Evolutionary conservation across 257 asterid genomes (phyloP).

Genomic region (Rubia yunnanensis): DNA sequence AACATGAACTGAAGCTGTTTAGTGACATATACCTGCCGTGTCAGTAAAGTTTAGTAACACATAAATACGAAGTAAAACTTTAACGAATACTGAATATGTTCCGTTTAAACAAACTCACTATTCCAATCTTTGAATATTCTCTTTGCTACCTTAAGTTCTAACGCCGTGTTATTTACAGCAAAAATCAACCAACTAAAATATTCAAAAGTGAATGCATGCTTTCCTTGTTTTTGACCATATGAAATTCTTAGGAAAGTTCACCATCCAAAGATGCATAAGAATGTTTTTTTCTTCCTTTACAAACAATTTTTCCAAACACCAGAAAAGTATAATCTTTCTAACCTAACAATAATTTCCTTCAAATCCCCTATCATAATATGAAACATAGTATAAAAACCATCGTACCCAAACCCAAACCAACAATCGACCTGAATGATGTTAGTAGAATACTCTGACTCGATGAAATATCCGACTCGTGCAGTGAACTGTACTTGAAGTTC

Average conservation of each 20-base stretch:
- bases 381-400: constrained; percentile 16
- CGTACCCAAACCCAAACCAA: constrained; percentile 12
- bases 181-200: no score
- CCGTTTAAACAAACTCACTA: no score
- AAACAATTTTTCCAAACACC: neutral
- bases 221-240: no score
- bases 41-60: no score
- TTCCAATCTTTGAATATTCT: no score
- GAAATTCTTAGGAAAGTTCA: constrained; percentile 2
- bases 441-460: constrained; percentile 37
- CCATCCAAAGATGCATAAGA: constrained; percentile 12
- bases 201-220: neutral
- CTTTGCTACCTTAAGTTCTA: no score
- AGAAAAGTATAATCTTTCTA: neutral
- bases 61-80: no score
- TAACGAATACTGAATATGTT: no score
- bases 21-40: no score
- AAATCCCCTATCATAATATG: constrained; percentile 20
- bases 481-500: constrained; percentile 38
- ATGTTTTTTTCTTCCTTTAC: constrained; percentile 15
- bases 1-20: no score
- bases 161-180: no score
- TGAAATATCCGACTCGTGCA: constrained; percentile 49
- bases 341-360: neutral
- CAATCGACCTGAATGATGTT: constrained; percentile 27